Evolutionary conservation across 1,139 yeast species (phyloP).

Genomic region (Diutina rugosa): DNA sequence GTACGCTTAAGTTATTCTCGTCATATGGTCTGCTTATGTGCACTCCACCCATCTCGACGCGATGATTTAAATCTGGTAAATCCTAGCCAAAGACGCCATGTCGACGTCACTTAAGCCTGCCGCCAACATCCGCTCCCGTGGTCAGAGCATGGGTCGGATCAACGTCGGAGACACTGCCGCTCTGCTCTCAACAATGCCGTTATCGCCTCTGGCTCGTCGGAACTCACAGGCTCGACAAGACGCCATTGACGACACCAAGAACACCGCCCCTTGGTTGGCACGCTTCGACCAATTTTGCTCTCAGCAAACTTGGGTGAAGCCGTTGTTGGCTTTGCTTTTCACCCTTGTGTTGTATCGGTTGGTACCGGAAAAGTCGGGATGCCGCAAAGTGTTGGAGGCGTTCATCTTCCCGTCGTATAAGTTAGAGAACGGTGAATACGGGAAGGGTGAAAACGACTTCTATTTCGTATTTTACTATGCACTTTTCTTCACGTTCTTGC

Average conservation of each 20-base stretch:
- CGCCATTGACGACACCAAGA: slow-evolving; percentile 15
- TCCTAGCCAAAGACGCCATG: not conserved
- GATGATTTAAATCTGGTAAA: not conserved
- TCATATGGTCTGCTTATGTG: not conserved
- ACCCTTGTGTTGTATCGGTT: slow-evolving; percentile 29
- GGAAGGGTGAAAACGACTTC: slow-evolving; percentile 78
- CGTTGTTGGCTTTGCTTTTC: slow-evolving; percentile 34
- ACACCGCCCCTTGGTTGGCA: slow-evolving; percentile 24
- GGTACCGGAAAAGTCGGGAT: slow-evolving; percentile 34
- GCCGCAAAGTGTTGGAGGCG: slow-evolving; percentile 46
- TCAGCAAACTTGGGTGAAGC: slow-evolving; percentile 73
- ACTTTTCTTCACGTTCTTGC: slow-evolving; percentile 74
- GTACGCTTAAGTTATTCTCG: not conserved
- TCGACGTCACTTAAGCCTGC: not conserved
- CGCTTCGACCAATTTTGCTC: slow-evolving; percentile 51
- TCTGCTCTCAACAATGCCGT: slow-evolving; percentile 33
- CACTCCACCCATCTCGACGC: not conserved
- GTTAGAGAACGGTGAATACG: slow-evolving; percentile 51
- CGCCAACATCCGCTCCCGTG: not conserved
- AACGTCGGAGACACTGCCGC: slow-evolving; percentile 45
- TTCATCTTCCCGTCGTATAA: slow-evolving; percentile 62
- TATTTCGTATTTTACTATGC: slow-evolving; percentile 71
- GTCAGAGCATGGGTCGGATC: slow-evolving; percentile 44
- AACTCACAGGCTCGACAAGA: slow-evolving; percentile 21
- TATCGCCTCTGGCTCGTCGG: slow-evolving; percentile 20